Evolutionary conservation across 148 eudicot genomes (phyloP).

Genomic region (Fagopyrum homotropicum): DNA sequence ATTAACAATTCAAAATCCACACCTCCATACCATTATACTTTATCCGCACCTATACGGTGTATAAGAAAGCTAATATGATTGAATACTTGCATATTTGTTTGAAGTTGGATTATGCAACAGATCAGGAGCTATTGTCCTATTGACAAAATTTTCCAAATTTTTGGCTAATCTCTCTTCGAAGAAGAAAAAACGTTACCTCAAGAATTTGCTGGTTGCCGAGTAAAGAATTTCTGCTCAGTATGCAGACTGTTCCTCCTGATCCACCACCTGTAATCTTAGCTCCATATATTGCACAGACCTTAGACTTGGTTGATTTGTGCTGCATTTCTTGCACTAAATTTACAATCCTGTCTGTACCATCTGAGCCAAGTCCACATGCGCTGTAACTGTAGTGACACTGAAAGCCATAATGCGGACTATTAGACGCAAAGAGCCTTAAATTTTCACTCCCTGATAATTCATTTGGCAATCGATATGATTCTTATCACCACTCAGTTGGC

Average conservation of each 20-base stretch:
- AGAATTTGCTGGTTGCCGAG: constrained; percentile 70
- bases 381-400: constrained; percentile 99
- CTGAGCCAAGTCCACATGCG: constrained; percentile 97
- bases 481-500: background rate
- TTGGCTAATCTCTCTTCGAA: background rate
- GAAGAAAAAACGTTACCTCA: constrained; percentile 43
- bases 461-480: background rate
- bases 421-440: background rate
- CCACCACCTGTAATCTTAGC: constrained; percentile 99
- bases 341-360: constrained; percentile 92
- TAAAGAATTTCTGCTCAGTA: constrained; percentile 69
- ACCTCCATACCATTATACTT: too few species aligned
- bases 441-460: background rate
- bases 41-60: too few species aligned
- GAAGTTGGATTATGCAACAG: too few species aligned
- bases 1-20: too few species aligned
- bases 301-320: constrained; percentile 44
- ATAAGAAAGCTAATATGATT: too few species aligned
- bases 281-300: constrained; percentile 67
- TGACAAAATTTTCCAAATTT: background rate
- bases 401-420: constrained; percentile 19
- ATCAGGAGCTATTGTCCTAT: too few species aligned
- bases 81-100: too few species aligned
- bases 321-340: constrained; percentile 86
- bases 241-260: constrained; percentile 94